Evolutionary conservation across 805 yeast genomes (phyloP).

Genomic region (Kuraishia cidri): DNA sequence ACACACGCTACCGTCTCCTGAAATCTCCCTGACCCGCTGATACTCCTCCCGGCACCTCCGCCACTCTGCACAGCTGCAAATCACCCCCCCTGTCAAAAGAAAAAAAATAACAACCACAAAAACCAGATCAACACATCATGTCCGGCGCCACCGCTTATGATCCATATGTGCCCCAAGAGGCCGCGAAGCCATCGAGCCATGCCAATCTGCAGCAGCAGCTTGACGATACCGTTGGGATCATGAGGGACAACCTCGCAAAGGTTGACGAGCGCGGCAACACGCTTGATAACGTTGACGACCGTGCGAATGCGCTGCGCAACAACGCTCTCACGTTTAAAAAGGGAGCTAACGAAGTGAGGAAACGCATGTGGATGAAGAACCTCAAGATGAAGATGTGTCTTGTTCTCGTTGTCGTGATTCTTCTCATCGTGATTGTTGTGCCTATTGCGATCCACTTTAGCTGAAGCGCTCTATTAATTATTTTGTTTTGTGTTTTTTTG

Average conservation of each 20-base stretch:
- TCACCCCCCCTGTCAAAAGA: too few relatives aligned
- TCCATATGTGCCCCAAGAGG: slow-evolving; percentile 56
- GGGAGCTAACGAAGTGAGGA: slow-evolving; percentile 95
- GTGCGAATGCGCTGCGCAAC: slow-evolving; percentile 86
- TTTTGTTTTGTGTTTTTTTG: not conserved
- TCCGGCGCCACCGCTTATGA: slow-evolving; percentile 79
- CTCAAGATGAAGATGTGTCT: slow-evolving; percentile 94
- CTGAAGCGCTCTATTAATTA: slow-evolving; percentile 3
- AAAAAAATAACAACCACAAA: too few relatives aligned
- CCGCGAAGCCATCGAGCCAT: too few relatives aligned
- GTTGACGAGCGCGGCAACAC: slow-evolving; percentile 95
- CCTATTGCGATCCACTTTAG: slow-evolving; percentile 89
- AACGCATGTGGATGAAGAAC: slow-evolving; percentile 99
- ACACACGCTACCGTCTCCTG: too few relatives aligned
- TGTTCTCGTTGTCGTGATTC: slow-evolving; percentile 64
- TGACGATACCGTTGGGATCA: slow-evolving; percentile 93
- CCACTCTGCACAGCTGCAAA: too few relatives aligned
- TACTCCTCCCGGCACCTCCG: too few relatives aligned
- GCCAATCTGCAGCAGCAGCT: slow-evolving; percentile 39
- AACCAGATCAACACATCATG: too few relatives aligned
- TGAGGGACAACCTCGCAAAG: slow-evolving; percentile 94
- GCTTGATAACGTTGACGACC: slow-evolving; percentile 83
- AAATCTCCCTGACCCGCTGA: too few relatives aligned
- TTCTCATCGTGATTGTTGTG: slow-evolving; percentile 80
- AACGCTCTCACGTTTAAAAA: slow-evolving; percentile 92